Evolutionary conservation across 78 protist genomes (phyloP).

Genomic region (Emiliania huxleyi): DNA sequence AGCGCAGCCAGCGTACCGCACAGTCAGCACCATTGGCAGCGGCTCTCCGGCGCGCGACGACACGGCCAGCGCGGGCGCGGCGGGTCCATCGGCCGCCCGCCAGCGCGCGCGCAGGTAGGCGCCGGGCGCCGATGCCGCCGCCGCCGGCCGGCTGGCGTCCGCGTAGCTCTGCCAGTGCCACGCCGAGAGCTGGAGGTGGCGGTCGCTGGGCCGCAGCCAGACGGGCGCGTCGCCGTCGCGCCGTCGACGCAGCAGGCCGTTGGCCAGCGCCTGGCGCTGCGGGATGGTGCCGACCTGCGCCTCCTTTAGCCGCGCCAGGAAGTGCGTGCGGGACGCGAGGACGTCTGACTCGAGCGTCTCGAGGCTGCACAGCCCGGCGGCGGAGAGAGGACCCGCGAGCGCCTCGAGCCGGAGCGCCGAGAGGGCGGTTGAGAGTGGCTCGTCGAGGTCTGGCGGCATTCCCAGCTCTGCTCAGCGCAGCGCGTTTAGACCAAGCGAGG

Average conservation of each 20-base stretch:
- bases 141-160: background rate
- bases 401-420: background rate
- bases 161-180: background rate
- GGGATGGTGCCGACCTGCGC: background rate
- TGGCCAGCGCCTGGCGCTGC: background rate
- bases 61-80: background rate
- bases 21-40: background rate
- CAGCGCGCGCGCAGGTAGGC: background rate
- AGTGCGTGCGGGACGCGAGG: background rate
- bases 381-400: background rate
- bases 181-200: background rate
- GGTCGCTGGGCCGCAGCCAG: background rate
- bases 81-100: background rate
- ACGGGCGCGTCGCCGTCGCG: background rate
- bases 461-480: no score
- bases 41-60: background rate
- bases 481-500: no score
- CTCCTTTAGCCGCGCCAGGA: background rate
- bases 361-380: background rate
- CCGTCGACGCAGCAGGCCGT: background rate
- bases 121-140: background rate
- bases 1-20: background rate
- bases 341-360: background rate
- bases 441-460: no score
- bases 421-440: background rate